Conservation (phyloP, 225 moss, liverwort and hornwort genomes). For the Neckera pumila region DNA sequence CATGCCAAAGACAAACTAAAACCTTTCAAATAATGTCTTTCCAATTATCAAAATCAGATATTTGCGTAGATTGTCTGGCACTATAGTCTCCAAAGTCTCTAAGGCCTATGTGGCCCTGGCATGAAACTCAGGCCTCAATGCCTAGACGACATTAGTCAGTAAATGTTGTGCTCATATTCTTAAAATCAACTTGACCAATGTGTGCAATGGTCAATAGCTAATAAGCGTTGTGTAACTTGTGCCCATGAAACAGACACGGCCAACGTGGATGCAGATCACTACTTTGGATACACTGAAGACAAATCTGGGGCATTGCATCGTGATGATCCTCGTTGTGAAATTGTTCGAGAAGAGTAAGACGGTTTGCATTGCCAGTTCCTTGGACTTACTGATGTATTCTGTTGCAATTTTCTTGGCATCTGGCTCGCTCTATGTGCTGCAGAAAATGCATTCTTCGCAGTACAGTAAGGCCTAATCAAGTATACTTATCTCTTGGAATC, state of each 20-base stretch:
- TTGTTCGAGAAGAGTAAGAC: slow-evolving; percentile 48
- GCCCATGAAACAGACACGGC: slow-evolving; percentile 9
- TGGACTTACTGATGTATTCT: slow-evolving; percentile 21
- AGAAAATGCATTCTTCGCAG: neutral
- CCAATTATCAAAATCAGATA: neutral
- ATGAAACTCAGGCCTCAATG: neutral
- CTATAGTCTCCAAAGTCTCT: neutral
- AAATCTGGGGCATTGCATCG: slow-evolving; percentile 30
- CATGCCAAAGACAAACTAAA: neutral
- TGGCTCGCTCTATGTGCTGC: slow-evolving; percentile 17
- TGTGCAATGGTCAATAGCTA: neutral
- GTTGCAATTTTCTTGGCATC: slow-evolving; percentile 19
- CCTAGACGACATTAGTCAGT: neutral
- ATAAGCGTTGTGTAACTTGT: neutral
- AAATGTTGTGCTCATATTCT: too few relatives aligned
- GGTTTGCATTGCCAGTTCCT: slow-evolving; percentile 15
- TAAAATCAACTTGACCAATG: neutral
- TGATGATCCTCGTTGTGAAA: slow-evolving; percentile 33
- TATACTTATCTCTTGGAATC: neutral
- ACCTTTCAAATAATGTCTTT: neutral
- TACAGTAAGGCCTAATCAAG: neutral
- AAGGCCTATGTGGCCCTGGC: neutral
- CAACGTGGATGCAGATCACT: slow-evolving; percentile 26
- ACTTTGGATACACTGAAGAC: slow-evolving; percentile 21
- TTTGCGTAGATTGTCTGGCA: neutral